phyloP scores from a whole-genome alignment of 2,329 filamentous ascomycete genomes.

The Harringtonia aguacate region DNA sequence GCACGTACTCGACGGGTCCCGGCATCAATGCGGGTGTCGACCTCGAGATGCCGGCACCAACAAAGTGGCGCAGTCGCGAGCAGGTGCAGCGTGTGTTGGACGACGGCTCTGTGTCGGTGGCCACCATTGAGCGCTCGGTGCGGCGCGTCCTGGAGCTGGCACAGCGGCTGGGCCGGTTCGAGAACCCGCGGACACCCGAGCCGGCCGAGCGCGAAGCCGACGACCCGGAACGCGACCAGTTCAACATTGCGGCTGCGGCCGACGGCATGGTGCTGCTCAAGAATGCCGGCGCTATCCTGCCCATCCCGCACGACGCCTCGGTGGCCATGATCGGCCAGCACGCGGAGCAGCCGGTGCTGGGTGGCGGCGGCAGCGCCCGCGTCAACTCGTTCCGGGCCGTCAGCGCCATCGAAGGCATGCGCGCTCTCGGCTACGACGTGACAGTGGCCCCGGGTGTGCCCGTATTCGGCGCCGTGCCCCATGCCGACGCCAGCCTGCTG shows the following conservation, averaged over 20 bases:
- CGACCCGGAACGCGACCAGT: conserved; percentile 45
- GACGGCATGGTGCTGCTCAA: conserved; percentile 55
- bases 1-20: conserved; percentile 42
- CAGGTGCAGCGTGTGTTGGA: background rate
- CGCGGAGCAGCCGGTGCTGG: conserved; percentile 33
- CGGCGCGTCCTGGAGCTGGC: conserved; percentile 21
- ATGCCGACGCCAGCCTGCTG: too few species aligned
- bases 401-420: too few species aligned
- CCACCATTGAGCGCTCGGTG: conserved; percentile 48
- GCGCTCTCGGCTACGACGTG: too few species aligned
- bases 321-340: conserved; percentile 61
- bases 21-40: conserved; percentile 45
- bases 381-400: too few species aligned
- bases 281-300: conserved; percentile 46
- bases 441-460: too few species aligned
- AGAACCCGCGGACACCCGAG: too few species aligned
- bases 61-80: too few species aligned
- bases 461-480: too few species aligned
- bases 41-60: conserved; percentile 47
- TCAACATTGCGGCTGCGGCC: too few species aligned
- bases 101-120: background rate
- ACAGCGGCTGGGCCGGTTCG: background rate
- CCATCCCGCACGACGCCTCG: conserved; percentile 56
- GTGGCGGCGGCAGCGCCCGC: conserved; percentile 5
- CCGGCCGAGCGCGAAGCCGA: conserved; percentile 40